These are phyloP conservation scores for Bryum argenteum DNA, from an alignment of 225 moss, liverwort and hornwort genomes.

Conservation along the genomic window DNA sequence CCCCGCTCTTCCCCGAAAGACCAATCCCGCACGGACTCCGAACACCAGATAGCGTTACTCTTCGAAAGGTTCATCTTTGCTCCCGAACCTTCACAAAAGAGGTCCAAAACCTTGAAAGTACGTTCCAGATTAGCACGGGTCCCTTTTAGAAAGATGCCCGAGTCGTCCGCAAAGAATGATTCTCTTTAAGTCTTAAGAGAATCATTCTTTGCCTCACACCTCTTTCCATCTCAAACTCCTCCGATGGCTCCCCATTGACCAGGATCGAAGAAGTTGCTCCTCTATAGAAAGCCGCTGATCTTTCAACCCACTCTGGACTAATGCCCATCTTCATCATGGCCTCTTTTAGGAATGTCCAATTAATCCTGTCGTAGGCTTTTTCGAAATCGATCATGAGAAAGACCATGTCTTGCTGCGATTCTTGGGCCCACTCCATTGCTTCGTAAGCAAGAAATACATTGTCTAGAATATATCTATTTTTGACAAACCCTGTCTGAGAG, in stretches of 20 bases:
- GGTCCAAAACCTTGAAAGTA: neutral
- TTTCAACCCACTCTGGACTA: neutral
- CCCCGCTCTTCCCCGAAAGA: neutral
- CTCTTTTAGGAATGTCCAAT: neutral
- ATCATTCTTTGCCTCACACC: neutral
- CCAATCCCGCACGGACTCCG: neutral
- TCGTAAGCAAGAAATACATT: neutral
- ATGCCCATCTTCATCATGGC: neutral
- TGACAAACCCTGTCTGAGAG: neutral
- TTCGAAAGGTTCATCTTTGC: neutral
- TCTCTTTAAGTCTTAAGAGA: neutral
- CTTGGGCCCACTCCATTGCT: neutral
- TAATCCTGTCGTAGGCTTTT: neutral
- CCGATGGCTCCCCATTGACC: no score
- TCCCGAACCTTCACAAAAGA: neutral
- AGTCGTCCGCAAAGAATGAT: neutral
- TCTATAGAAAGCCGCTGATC: neutral
- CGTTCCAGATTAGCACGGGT: neutral
- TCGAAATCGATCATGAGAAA: neutral
- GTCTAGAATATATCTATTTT: neutral
- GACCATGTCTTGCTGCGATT: neutral
- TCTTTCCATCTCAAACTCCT: no score
- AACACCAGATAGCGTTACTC: neutral
- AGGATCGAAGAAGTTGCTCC: neutral
- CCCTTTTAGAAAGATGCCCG: neutral